Conservation (phyloP, 805 yeast species). For the Hanseniaspora jakobsenii region DNA sequence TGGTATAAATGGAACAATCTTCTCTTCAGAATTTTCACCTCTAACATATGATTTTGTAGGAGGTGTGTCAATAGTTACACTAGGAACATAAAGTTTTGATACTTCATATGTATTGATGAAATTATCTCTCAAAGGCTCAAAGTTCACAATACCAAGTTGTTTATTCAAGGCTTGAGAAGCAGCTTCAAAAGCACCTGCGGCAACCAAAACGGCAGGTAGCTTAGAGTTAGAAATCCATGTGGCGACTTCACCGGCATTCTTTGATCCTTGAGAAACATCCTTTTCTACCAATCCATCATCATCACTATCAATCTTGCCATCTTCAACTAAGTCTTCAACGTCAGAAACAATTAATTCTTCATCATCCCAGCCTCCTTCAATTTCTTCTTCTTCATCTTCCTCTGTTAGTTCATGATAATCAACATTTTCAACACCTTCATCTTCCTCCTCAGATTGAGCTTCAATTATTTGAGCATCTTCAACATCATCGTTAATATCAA, state of each 20-base stretch:
- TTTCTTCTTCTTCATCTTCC: slow-evolving; percentile 65
- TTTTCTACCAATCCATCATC: slow-evolving; percentile 26
- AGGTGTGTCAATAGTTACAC: slow-evolving; percentile 56
- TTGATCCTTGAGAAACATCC: slow-evolving; percentile 25
- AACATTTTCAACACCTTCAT: slow-evolving; percentile 28
- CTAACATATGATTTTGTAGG: slow-evolving; percentile 59
- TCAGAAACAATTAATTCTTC: slow-evolving; percentile 28
- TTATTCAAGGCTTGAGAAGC: slow-evolving; percentile 87
- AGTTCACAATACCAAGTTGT: slow-evolving; percentile 75
- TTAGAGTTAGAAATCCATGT: slow-evolving; percentile 82
- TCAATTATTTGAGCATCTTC: slow-evolving; percentile 23
- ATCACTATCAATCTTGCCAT: slow-evolving; percentile 54
- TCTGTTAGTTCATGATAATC: slow-evolving; percentile 75
- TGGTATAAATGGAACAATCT: slow-evolving; percentile 56
- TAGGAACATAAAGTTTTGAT: slow-evolving; percentile 61
- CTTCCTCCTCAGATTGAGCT: slow-evolving; percentile 30
- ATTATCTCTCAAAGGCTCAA: slow-evolving; percentile 74
- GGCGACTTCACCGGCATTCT: slow-evolving; percentile 45
- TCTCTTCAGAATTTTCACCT: slow-evolving; percentile 38
- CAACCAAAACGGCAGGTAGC: slow-evolving; percentile 82
- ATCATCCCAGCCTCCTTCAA: slow-evolving; percentile 41
- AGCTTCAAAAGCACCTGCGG: slow-evolving; percentile 91
- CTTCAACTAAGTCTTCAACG: slow-evolving; percentile 42
- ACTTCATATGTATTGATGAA: slow-evolving; percentile 78
- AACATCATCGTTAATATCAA: slow-evolving; percentile 36